Percentiles rank a stretch among this genome's conserved stretches.
Conservation (phyloP, 2,329 filamentous ascomycete species). For the Epichloe uncinata region DNA sequence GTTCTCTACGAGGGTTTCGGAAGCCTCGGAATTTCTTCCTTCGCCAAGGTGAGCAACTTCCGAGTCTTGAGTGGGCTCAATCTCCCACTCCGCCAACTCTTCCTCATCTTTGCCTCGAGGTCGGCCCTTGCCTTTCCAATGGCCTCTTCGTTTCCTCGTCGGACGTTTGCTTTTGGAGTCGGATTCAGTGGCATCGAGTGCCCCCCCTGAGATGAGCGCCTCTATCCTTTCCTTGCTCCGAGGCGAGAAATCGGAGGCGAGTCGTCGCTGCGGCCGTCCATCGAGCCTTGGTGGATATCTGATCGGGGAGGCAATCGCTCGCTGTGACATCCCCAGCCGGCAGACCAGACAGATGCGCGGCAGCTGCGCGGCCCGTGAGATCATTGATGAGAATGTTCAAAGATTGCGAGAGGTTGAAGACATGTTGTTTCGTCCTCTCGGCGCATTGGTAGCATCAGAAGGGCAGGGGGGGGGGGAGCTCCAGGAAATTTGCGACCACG, state of each 20-base stretch:
- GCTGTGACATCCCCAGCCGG: conserved; percentile 16
- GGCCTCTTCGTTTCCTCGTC: neutral
- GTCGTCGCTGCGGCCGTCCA: conserved; percentile 9
- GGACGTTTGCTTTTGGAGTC: neutral
- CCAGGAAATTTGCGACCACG: conserved; percentile 1
- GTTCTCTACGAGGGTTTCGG: neutral
- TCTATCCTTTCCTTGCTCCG: conserved; percentile 14
- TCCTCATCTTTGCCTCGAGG: neutral
- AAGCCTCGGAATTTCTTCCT: neutral
- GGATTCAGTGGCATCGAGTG: neutral
- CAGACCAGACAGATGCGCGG: conserved; percentile 23
- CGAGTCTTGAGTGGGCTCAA: neutral
- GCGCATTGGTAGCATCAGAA: neutral
- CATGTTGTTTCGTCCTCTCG: neutral
- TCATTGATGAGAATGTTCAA: conserved; percentile 15
- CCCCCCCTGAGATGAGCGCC: conserved; percentile 12
- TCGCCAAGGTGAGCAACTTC: neutral
- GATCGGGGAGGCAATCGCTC: conserved; percentile 6
- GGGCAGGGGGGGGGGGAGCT: neutral
- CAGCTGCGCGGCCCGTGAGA: conserved; percentile 19
- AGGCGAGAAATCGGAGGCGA: conserved; percentile 13
- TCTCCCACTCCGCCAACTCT: conserved; percentile 6
- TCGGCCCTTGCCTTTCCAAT: conserved; percentile 1
- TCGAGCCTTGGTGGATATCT: conserved; percentile 4
- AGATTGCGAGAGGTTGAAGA: neutral